Evolutionary conservation across 208 protist genomes (phyloP).

Genomic region (Phytomonas sp.): DNA sequence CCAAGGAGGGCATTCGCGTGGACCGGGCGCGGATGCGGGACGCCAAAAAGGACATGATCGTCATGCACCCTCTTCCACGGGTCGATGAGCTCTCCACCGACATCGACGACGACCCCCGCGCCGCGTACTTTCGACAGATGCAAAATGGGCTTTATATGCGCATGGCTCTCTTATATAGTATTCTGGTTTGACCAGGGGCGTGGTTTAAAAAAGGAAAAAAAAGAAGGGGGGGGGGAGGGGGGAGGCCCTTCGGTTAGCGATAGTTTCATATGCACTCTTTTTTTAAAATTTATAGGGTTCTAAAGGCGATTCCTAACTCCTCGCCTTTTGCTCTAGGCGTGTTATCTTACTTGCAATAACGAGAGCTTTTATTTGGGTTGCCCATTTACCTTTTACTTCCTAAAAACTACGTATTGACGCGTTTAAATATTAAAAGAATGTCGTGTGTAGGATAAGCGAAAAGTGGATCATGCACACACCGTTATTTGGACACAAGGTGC

Average conservation of each 20-base stretch:
- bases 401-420: too few species aligned
- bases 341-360: too few species aligned
- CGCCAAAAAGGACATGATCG: constrained; percentile 89
- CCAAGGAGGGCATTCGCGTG: constrained; percentile 72
- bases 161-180: constrained; percentile 95
- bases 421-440: too few species aligned
- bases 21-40: constrained; percentile 51
- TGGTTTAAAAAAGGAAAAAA: background rate
- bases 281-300: too few species aligned
- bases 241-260: background rate
- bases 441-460: too few species aligned
- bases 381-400: too few species aligned
- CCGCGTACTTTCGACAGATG: constrained; percentile 97
- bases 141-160: constrained; percentile 96
- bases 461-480: too few species aligned
- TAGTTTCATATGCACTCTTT: too few species aligned
- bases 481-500: too few species aligned
- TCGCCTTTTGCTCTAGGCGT: too few species aligned
- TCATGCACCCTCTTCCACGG: constrained; percentile 97
- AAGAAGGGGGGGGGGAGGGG: background rate
- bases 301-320: too few species aligned
- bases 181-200: constrained; percentile 32
- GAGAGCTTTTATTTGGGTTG: too few species aligned
- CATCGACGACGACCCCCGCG: constrained; percentile 91
- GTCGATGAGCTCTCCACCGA: constrained; percentile 94